Evolutionary conservation across 1,284 basidiomycete genomes (phyloP).

Genomic region (Malassezia caprae): DNA sequence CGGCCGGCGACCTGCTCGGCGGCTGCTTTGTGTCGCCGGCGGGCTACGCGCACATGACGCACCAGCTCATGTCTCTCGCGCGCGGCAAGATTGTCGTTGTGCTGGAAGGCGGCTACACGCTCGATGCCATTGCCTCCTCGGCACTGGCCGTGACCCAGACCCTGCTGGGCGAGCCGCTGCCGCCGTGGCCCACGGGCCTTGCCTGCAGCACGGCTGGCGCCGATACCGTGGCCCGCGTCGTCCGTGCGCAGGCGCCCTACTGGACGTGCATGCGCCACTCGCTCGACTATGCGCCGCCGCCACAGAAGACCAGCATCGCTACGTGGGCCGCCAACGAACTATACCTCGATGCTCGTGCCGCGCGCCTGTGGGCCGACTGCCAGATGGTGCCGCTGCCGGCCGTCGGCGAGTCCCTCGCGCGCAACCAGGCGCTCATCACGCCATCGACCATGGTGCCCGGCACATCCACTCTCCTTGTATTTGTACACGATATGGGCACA

Average conservation of each 20-base stretch:
- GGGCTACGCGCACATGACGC: constrained; percentile 98
- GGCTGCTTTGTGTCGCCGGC: constrained; percentile 78
- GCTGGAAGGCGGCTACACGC: constrained; percentile 94
- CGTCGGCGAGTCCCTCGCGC: neutral
- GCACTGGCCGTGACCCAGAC: constrained; percentile 74
- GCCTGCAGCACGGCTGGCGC: constrained; percentile 67
- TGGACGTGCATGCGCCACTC: constrained; percentile 72
- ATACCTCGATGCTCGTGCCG: constrained; percentile 5
- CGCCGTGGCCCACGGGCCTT: constrained; percentile 55
- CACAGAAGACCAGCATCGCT: constrained; percentile 1
- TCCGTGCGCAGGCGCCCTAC: constrained; percentile 72
- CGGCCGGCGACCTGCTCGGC: constrained; percentile 80
- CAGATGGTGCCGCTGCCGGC: constrained; percentile 7
- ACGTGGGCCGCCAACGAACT: constrained; percentile 14
- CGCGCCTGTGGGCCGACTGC: constrained; percentile 1
- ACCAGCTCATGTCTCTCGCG: constrained; percentile 83
- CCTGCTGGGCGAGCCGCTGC: constrained; percentile 74
- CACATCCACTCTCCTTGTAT: constrained; percentile 27
- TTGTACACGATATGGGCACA: constrained; percentile 37
- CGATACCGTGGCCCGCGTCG: constrained; percentile 76
- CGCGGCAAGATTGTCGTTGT: constrained; percentile 81
- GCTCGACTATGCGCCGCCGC: neutral
- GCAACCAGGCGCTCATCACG: constrained; percentile 61
- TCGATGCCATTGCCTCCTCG: constrained; percentile 76
- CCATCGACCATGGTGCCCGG: constrained; percentile 51